phyloP scores from a whole-genome alignment of 345 rosid species.

The Conringia planisiliqua region DNA sequence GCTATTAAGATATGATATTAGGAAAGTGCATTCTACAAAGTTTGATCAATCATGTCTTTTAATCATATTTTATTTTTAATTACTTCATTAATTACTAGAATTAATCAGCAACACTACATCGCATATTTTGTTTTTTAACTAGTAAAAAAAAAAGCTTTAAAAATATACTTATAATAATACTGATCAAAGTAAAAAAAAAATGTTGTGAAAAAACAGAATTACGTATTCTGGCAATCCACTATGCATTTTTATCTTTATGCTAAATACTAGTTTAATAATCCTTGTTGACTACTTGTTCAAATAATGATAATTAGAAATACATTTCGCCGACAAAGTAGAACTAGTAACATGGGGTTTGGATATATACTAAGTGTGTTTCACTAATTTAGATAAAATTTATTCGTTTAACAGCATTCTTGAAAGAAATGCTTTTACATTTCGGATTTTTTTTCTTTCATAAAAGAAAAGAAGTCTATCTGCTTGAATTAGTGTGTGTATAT shows the following conservation, averaged over 20 bases:
- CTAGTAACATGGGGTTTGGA: neutral
- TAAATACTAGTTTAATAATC: neutral
- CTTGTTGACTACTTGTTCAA: neutral
- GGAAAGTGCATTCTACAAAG: neutral
- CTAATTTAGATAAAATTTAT: neutral
- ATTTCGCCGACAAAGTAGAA: constrained; percentile 4
- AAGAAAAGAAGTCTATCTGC: neutral
- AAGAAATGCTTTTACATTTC: neutral
- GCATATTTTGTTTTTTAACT: neutral
- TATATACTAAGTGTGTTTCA: neutral
- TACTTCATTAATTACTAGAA: neutral
- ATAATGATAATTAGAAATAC: neutral
- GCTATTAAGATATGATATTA: neutral
- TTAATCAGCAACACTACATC: no score
- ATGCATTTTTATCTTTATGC: neutral
- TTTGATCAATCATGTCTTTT: neutral
- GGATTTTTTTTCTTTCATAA: neutral
- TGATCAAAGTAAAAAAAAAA: neutral
- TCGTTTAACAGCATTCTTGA: neutral
- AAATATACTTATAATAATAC: neutral
- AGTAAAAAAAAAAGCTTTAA: neutral
- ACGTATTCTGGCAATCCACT: neutral
- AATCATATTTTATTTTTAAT: neutral
- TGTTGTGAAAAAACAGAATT: neutral
- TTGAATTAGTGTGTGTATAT: neutral